phyloP scores from a whole-genome alignment of 73 alveolate species.

The Breviolum minutum region DNA sequence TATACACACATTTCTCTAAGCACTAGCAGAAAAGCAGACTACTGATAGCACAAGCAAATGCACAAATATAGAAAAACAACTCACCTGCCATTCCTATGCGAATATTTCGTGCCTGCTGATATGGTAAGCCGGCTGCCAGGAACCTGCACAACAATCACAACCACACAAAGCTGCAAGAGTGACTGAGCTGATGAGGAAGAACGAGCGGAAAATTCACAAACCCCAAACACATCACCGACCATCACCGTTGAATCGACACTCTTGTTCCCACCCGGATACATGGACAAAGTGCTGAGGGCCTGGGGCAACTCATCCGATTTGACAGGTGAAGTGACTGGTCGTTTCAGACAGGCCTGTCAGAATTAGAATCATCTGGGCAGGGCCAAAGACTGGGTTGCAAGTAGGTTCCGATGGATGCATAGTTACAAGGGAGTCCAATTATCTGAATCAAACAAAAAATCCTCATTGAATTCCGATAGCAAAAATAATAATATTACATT shows the following conservation, averaged over 20 bases:
- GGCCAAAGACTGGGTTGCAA: not conserved
- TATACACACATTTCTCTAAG: too few species aligned
- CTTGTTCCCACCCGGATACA: too few species aligned
- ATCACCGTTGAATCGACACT: too few species aligned
- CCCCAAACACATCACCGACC: too few species aligned
- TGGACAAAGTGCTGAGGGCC: not conserved
- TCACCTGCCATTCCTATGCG: not conserved
- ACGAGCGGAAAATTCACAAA: too few species aligned
- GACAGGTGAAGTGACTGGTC: slow-evolving; percentile 13
- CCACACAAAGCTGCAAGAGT: too few species aligned
- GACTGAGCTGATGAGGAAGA: too few species aligned
- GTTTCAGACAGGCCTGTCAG: not conserved
- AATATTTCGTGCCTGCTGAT: not conserved
- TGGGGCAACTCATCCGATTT: slow-evolving; percentile 5
- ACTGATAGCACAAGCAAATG: not conserved
- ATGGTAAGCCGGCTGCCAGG: slow-evolving; percentile 23
- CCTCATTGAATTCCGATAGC: not conserved
- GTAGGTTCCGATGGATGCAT: not conserved
- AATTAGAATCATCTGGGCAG: not conserved
- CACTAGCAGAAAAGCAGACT: too few species aligned
- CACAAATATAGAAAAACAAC: not conserved
- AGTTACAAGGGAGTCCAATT: not conserved
- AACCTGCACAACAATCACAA: not conserved
- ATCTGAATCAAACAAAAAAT: too few species aligned
- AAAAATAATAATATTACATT: too few species aligned